phyloP scores from a whole-genome alignment of 352 stramenopile genomes.

The Phytophthora constricta region DNA sequence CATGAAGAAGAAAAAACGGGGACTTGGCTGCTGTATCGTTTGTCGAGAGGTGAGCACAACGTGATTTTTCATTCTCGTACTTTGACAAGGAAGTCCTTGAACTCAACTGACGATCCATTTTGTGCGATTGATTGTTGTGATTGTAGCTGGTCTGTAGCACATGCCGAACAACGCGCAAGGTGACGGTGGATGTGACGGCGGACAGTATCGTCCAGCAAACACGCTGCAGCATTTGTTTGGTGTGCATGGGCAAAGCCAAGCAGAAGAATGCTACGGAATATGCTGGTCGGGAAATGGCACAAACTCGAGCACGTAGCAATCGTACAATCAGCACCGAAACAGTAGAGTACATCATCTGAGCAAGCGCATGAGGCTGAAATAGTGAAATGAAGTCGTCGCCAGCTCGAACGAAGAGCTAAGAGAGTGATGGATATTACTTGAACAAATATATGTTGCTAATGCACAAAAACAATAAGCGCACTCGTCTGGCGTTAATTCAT shows the following conservation, averaged over 20 bases:
- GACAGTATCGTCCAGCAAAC: conserved; percentile 39
- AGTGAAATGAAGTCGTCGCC: neutral
- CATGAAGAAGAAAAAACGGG: conserved; percentile 29
- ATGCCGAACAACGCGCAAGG: conserved; percentile 44
- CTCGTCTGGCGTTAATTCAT: too few relatives aligned
- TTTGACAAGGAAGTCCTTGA: neutral
- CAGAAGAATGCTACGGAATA: conserved; percentile 39
- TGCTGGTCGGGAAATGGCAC: conserved; percentile 37
- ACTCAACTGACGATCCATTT: neutral
- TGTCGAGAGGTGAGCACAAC: conserved; percentile 44
- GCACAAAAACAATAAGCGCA: too few relatives aligned
- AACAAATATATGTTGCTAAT: too few relatives aligned
- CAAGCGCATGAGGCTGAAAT: neutral
- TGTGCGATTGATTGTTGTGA: neutral
- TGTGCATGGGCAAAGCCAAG: conserved; percentile 47
- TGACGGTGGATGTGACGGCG: conserved; percentile 39
- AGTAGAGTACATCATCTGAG: conserved; percentile 32
- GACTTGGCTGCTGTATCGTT: conserved; percentile 43
- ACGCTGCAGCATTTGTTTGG: conserved; percentile 39
- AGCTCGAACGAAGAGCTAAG: too few relatives aligned
- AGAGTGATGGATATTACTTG: too few relatives aligned
- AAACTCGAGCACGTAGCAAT: conserved; percentile 28
- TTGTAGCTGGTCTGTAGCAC: conserved; percentile 47
- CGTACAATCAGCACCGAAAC: conserved; percentile 31
- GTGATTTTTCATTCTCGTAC: too few relatives aligned